Base-by-base conservation (phyloP, 139 green algal genomes). In the Yamagishiella unicocca region DNA sequence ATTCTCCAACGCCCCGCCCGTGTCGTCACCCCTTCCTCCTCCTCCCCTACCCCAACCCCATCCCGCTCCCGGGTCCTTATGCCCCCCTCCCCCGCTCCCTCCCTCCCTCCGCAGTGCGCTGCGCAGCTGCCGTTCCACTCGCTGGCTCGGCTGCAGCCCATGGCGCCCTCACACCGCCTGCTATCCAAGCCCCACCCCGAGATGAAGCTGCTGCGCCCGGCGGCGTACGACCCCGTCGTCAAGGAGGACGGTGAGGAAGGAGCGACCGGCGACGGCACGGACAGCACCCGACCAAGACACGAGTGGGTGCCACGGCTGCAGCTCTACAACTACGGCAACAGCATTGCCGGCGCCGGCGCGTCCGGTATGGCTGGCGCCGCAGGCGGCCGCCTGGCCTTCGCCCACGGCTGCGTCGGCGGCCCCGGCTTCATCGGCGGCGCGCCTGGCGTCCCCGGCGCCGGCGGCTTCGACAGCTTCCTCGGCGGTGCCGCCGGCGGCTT, bases 101-200 rank as follows among this genome's bases (percentile, higher is more conserved):
- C 38, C 38, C 21, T 35, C 70, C 17, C 38, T 5, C 22, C 54
- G 53, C 53, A 83, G 53, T 46, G 61, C 58, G 29, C 24, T 4
- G 54, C 84, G 0, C 25, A 21, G 17, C 54, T 90, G 58, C 89
- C 89, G 2, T 89, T 71, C 83, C 89, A 92, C 35, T 55, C 68
- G 25, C 80, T 92, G 29, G 81, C 79, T 1, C 84, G 89, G 8
- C 81, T 92, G 62, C 89, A 92, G 81, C 89, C 89, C 3, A 67
- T 37, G 27, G 88, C 88, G n/a, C 70, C 83, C 14, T 67, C 71
- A 24, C 42, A 77, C 42, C 72, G 83, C 27, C 29, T 87, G 17
- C 58, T 92, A 25, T 45, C 76, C 0, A 45, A 43, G 4, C 43
- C 74, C 12, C 78, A 87, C 43, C 33, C 37, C 64, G 78, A 78